These are phyloP conservation scores for Boletus subcaerulescens DNA, from an alignment of 768 basidiomycete species.

Conservation along the genomic window DNA sequence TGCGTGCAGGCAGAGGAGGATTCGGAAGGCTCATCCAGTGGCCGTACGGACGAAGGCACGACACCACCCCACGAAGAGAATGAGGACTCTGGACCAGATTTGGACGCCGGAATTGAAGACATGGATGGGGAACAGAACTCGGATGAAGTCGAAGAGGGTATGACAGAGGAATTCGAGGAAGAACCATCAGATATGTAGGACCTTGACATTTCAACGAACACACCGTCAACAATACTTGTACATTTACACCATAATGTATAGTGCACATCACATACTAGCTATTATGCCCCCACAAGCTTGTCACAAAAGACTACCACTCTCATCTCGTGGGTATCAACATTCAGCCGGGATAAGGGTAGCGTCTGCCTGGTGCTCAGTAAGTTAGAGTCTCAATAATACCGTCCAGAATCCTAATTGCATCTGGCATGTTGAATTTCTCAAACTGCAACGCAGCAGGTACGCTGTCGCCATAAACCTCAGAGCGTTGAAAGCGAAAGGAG, in stretches of 20 bases:
- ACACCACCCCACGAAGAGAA: conserved; percentile 36
- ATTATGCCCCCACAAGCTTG: background rate
- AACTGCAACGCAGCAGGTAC: conserved; percentile 82
- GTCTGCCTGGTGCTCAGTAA: conserved; percentile 41
- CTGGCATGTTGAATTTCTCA: conserved; percentile 92
- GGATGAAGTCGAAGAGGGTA: conserved; percentile 41
- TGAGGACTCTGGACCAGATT: conserved; percentile 38
- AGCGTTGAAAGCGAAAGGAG: background rate
- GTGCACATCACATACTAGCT: background rate
- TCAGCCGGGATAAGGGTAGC: background rate
- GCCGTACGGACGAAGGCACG: conserved; percentile 29
- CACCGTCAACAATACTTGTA: background rate
- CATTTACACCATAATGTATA: background rate
- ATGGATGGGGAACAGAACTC: conserved; percentile 43
- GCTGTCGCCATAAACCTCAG: conserved; percentile 36
- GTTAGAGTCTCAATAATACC: conserved; percentile 78
- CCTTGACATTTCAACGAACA: too few species aligned
- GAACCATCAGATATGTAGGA: conserved; percentile 32
- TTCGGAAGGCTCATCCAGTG: conserved; percentile 33
- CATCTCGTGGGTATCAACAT: background rate
- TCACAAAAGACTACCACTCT: background rate
- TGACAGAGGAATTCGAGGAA: conserved; percentile 54
- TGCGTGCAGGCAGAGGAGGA: conserved; percentile 34
- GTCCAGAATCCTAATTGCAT: conserved; percentile 79
- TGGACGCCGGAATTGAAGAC: conserved; percentile 40